Evolutionary conservation across 2,329 filamentous ascomycete genomes (phyloP), one percentile per base, ranked within the genome.

Genomic region (Tothia fuscella): DNA sequence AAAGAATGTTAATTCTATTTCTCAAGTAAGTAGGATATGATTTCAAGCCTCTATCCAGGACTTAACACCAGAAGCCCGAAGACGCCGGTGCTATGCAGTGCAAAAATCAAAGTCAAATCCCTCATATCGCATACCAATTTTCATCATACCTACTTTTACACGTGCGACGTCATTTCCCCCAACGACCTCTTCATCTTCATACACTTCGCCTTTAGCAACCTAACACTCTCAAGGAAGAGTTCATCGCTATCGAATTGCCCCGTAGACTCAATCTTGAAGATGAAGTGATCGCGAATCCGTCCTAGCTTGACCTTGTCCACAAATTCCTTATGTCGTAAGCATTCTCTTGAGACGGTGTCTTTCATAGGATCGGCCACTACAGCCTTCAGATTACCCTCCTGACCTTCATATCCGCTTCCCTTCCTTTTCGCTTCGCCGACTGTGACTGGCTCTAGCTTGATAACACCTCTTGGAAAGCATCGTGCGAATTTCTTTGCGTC

Each of bases 211-310:
- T 88, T 94, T 48, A 98, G 65, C 51, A 86, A 69, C 64, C 81
- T 82, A 38, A 98, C 74, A 21, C 85, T 79, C 64, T 96, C 87
- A 43, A 98, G 63, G 68, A 98, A 96, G 49, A 98, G 70, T 62
- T 87, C 80, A 54, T 96, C 89, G 56, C 87, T 94, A 45, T 91
- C 80, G 69, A 86, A 93, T 65, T 98, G 91, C 5, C 91, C 93
- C 0, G 86, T 81, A 67, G 88, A 95, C 70, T 98, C 91, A 26
- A 98, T 73, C 42, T 78, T 82, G 70, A 91, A 98, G 62, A 98
- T 96, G 62, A 98, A 98, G 66, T 98, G 93, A 60, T 98, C 91
- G 49, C 87, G 72, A 53, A 87, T 70, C 42, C 93, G 74, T 32
- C 91, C 91, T 24, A 98, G 75, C 69, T 87, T 88, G 49, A 98